phyloP scores from a whole-genome alignment of 2,329 filamentous ascomycete species.

The Gyromitra esculenta region DNA sequence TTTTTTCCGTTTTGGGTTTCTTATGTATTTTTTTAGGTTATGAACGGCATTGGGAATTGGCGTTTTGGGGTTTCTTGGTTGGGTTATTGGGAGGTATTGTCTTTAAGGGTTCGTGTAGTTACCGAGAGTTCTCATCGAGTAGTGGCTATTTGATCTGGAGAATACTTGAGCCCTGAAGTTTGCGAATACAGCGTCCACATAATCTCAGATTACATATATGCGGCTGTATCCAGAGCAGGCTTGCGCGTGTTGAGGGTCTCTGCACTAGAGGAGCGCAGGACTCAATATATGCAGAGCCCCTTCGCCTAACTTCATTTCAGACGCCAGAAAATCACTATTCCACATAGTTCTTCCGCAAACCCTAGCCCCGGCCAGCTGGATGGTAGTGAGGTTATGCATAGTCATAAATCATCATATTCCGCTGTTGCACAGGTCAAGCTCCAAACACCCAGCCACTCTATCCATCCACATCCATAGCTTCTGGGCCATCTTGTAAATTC shows the following conservation, averaged over 20 bases:
- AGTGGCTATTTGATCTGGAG: not conserved
- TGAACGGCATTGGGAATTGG: constrained; percentile 16
- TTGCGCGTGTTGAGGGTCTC: not conserved
- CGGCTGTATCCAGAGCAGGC: not conserved
- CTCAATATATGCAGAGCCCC: not conserved
- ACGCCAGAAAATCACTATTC: constrained; percentile 12
- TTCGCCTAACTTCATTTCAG: not conserved
- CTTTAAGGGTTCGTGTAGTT: constrained; percentile 13
- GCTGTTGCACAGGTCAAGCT: not conserved
- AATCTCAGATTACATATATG: not conserved
- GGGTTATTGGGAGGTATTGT: constrained; percentile 17
- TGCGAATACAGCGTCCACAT: not conserved
- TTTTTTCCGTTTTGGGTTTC: constrained; percentile 2
- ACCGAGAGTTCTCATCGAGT: constrained; percentile 11
- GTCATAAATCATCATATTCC: not conserved
- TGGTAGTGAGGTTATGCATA: not conserved
- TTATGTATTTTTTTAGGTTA: constrained; percentile 35
- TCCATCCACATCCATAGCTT: constrained; percentile 42
- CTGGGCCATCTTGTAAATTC: constrained; percentile 60
- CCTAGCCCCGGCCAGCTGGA: not conserved
- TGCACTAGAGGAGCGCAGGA: not conserved
- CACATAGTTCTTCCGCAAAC: not conserved
- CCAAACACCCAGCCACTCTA: not conserved
- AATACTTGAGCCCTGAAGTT: not conserved
- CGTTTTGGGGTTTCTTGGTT: constrained; percentile 24